Base-by-base conservation (phyloP, 345 rosid species). In the Eutrema japonicum region DNA sequence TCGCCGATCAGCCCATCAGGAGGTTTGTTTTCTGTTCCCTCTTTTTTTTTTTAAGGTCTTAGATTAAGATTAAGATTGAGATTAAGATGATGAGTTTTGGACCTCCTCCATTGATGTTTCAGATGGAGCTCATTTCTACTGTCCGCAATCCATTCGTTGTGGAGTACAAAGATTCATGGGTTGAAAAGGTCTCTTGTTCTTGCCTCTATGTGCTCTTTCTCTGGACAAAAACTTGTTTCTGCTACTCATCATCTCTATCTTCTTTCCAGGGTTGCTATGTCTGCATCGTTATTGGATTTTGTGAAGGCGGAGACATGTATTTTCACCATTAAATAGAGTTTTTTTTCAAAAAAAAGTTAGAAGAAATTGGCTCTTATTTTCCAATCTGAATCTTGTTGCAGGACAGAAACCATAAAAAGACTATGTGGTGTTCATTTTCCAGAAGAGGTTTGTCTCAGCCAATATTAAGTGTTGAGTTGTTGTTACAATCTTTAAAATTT, bases 161-260 rank as follows among this genome's bases (percentile, higher is more conserved):
- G 36, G 96, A 95, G 76, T 95, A 92, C 87, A 95, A 92, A 78
- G 99, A 95, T 75, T 95, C 97, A 48, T 95, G 99, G 97, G 97
- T 95, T 29, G 99, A 95, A 80, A 95, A 85, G 94, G 99, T 89
- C 64, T 72, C 37, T 42, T 46, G 32, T 37, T 56, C 26, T 54
- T 41, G 10, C 58, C 27, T 26, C 69, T 14, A 5, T 16, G 16
- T 51, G 27, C 37, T 6, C 36, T 11, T 72, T 54, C 26, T 14
- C 9, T 68, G 2, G 32, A 26, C 13, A 10, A 13, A 36, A 8
- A 6, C 4, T 33, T 71, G 40, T n/a, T 68, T 29, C 49, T 53
- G 5, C 41, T 47, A 48, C 70, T 61, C 35, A 55, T 58, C 51
- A 68, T 63, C 50, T 59, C 50, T 59, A 57, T 68, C 66, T 47